Evolutionary conservation across 148 eudicot species (phyloP).

Genomic region (Camellia granthamiana): DNA sequence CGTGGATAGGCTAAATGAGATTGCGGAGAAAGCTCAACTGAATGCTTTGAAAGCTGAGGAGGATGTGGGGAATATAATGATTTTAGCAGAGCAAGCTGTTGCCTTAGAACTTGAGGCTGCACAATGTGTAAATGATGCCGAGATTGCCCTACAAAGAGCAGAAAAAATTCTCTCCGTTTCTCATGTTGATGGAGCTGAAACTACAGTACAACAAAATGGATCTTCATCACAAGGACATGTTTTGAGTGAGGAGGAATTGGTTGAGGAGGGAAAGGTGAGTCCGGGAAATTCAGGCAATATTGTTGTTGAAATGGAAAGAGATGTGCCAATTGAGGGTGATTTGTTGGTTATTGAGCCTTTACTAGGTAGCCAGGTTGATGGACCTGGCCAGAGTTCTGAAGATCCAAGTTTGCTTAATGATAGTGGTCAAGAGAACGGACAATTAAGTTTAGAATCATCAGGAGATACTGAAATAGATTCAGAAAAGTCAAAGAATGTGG

Average conservation of each 20-base stretch:
- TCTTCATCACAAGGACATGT: conserved; percentile 28
- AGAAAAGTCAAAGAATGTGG: conserved; percentile 49
- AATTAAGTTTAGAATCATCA: conserved; percentile 27
- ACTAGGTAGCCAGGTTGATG: conserved; percentile 34
- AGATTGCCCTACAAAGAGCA: conserved; percentile 70
- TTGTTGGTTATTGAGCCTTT: conserved; percentile 29
- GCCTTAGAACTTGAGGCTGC: conserved; percentile 90
- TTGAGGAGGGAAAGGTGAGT: conserved; percentile 39
- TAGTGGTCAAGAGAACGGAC: conserved; percentile 55
- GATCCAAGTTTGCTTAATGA: conserved; percentile 41
- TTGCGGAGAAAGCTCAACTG: conserved; percentile 65
- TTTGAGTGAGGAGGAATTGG: conserved; percentile 31
- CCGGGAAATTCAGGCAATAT: conserved; percentile 34
- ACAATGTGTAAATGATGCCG: conserved; percentile 77
- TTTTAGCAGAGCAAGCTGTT: conserved; percentile 97
- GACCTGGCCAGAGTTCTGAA: conserved; percentile 32
- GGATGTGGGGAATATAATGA: conserved; percentile 86
- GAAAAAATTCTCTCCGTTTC: conserved; percentile 52
- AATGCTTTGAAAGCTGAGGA: conserved; percentile 83
- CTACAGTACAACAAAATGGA: conserved; percentile 35
- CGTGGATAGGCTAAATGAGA: conserved; percentile 60
- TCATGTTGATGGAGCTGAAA: conserved; percentile 41
- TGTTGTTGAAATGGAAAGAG: conserved; percentile 35
- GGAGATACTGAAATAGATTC: conserved; percentile 49
- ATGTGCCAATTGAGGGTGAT: conserved; percentile 38